Conservation (phyloP, 139 green algal genomes). For the Closterium sp. region DNA sequence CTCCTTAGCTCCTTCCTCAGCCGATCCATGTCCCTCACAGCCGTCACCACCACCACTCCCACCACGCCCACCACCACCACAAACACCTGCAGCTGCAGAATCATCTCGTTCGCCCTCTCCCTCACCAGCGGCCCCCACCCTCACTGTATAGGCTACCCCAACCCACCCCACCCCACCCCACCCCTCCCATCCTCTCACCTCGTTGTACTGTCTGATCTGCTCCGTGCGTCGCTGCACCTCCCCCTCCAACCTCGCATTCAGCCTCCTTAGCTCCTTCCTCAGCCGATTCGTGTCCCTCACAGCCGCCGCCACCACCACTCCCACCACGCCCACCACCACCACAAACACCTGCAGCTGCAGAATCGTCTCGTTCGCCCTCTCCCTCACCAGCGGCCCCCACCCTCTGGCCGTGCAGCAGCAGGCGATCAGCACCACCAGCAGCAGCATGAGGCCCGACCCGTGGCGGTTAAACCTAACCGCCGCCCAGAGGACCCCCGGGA, state of each 20-base stretch:
- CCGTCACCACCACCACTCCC: background rate
- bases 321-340: background rate
- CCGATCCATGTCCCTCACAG: background rate
- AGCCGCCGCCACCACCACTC: background rate
- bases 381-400: background rate
- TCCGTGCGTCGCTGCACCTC: background rate
- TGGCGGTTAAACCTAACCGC: constrained; percentile 23
- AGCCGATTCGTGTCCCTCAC: background rate
- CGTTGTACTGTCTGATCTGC: background rate
- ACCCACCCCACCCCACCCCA: too few species aligned
- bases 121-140: background rate
- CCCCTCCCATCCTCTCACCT: background rate
- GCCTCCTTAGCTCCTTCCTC: background rate
- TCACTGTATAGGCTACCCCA: too few species aligned
- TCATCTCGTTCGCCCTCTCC: background rate
- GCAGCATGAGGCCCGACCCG: background rate
- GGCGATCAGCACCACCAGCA: background rate
- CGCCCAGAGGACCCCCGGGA: constrained; percentile 12
- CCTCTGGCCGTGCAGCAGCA: background rate
- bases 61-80: background rate
- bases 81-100: background rate
- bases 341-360: background rate
- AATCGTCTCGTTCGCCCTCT: background rate
- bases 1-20: background rate
- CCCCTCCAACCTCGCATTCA: background rate